A percentile compares a stretch with the other conserved stretches of the same genome.
These are phyloP conservation scores for Nicotiana paniculata DNA, from an alignment of 257 asterid species.

Conservation along the genomic window DNA sequence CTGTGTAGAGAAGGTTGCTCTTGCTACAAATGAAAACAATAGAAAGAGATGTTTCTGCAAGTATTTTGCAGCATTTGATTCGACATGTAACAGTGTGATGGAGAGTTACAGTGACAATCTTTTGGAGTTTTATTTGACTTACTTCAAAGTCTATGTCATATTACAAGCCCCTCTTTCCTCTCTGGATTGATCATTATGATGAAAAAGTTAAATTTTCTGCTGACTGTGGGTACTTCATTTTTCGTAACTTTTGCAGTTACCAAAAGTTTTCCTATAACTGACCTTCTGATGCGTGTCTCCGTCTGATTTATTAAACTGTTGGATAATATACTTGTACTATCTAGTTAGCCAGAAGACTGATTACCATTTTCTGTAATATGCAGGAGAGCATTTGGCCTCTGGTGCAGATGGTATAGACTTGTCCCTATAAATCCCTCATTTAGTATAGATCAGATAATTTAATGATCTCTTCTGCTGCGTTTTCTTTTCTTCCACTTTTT, in stretches of 20 bases:
- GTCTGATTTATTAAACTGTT: neutral
- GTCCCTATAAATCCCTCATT: neutral
- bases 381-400: slow-evolving; percentile 95
- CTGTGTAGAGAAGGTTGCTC: neutral
- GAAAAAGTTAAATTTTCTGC: neutral
- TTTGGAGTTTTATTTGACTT: neutral
- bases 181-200: neutral
- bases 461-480: neutral
- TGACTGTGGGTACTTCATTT: neutral
- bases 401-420: slow-evolving; percentile 84
- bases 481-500: neutral
- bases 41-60: neutral
- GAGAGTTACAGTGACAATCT: neutral
- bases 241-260: neutral
- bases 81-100: neutral
- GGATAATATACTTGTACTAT: neutral
- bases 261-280: neutral
- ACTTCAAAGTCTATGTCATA: neutral
- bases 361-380: slow-evolving; percentile 18
- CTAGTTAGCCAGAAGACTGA: neutral
- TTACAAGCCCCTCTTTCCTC: neutral
- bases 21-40: neutral
- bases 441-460: neutral
- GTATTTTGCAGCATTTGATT: neutral
- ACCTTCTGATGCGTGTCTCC: neutral